Percentiles rank a stretch among this genome's conserved stretches.
Conservation (phyloP, 129 eudicot genomes). For the Solidago caesia region DNA sequence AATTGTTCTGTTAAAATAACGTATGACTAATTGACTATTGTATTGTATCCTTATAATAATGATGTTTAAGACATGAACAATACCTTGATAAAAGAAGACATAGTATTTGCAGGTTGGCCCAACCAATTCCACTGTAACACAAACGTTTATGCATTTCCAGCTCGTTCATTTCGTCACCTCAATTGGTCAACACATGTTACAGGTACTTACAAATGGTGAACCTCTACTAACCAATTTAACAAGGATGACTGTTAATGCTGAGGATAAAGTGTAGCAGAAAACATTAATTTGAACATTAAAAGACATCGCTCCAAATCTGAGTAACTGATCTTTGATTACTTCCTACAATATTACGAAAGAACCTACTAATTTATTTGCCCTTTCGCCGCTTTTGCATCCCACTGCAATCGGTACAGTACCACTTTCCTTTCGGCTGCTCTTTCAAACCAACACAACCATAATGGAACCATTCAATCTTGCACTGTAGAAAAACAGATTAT, state of each 20-base stretch:
- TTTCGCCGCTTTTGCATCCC: slow-evolving; percentile 66
- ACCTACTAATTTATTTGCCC: slow-evolving; percentile 38
- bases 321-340: slow-evolving; percentile 11
- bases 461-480: slow-evolving; percentile 98
- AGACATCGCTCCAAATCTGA: neutral
- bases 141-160: no score
- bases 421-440: slow-evolving; percentile 87
- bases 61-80: no score
- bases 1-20: no score
- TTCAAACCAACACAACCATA: slow-evolving; percentile 75
- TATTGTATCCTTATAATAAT: no score
- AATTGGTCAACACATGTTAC: no score
- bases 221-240: neutral
- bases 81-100: no score
- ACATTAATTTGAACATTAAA: neutral
- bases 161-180: no score
- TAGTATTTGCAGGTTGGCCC: no score
- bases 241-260: neutral
- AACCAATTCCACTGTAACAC: no score
- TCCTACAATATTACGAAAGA: slow-evolving; percentile 16
- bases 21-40: no score
- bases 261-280: slow-evolving; percentile 13
- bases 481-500: slow-evolving; percentile 42
- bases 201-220: no score
- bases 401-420: slow-evolving; percentile 73